Conservation (phyloP, 2,329 filamentous ascomycete genomes). For the Aspergillus melleus region DNA sequence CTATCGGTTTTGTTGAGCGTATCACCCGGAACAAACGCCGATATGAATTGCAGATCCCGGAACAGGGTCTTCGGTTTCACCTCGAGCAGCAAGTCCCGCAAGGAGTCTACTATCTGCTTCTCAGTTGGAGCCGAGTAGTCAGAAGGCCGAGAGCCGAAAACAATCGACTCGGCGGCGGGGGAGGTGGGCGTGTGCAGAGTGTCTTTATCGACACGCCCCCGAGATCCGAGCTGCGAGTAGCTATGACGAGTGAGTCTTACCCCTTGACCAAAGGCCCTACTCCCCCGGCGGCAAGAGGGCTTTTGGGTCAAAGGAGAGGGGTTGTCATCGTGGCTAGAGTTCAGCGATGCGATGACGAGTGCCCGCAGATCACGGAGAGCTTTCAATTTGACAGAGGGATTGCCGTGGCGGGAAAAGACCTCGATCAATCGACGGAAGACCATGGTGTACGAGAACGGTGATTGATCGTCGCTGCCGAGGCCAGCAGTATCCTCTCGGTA, state of each 20-base stretch:
- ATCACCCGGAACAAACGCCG: slow-evolving; percentile 59
- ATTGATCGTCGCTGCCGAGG: slow-evolving; percentile 26
- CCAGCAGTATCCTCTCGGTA: background rate
- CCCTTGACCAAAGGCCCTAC: slow-evolving; percentile 7
- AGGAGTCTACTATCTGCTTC: slow-evolving; percentile 61
- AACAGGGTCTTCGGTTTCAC: slow-evolving; percentile 79
- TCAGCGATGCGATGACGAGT: slow-evolving; percentile 74
- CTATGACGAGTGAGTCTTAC: slow-evolving; percentile 30
- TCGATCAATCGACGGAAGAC: slow-evolving; percentile 78
- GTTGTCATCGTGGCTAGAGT: slow-evolving; percentile 50
- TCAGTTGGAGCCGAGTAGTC: slow-evolving; percentile 59
- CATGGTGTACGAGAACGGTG: slow-evolving; percentile 71
- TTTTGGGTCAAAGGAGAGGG: slow-evolving; percentile 9
- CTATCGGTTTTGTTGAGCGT: slow-evolving; percentile 59
- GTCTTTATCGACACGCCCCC: slow-evolving; percentile 16
- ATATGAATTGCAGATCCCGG: slow-evolving; percentile 73
- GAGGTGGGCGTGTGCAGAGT: slow-evolving; percentile 23
- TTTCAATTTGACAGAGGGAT: slow-evolving; percentile 81
- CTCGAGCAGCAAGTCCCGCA: slow-evolving; percentile 66
- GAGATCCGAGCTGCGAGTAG: slow-evolving; percentile 29
- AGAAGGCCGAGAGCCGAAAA: slow-evolving; percentile 39
- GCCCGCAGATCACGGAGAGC: slow-evolving; percentile 80
- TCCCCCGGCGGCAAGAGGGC: slow-evolving; percentile 1
- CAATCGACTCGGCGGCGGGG: slow-evolving; percentile 30
- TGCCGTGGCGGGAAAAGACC: slow-evolving; percentile 86